Base-by-base conservation (phyloP, 208 protist species). In the Herpetomonas samuelpessoai region DNA sequence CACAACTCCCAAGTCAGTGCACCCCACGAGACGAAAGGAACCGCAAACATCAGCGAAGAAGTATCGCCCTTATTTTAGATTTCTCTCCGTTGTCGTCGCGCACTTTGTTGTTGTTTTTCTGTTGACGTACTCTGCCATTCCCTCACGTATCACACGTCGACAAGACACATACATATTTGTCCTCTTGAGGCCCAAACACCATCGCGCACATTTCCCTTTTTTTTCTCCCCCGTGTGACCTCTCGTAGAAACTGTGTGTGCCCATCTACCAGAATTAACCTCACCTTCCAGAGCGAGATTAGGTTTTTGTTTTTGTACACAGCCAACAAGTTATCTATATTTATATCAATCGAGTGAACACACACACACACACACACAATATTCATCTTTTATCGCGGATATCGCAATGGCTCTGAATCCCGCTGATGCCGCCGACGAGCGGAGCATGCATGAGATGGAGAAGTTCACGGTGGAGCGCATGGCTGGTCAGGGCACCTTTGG, bases 401-500 rank as follows among this genome's bases (percentile, higher is more conserved):
- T 41, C 35, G 35, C 35, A 14, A 90, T 91, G 77, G 71, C 73
- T 1, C 68, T 84, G 19, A 88, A 90, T 62, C 46, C 75, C 57
- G 39, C 71, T 25, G 82, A 88, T 26, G 79, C 88, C 4, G 76
- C 73, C 1, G 88, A 94, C 54, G 82, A 85, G 22, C 67, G 76
- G 29, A 91, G 88, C 58, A 57, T 60, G 10, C 73, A 75, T 51
- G 88, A 91, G 73, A 94, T 91, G 81, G 83, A 87, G 41, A 71
- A 81, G 29, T 98, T 97, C 71, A 76, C 74, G n/a, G 75, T 93
- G 53, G 86, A 98, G 27, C 85, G 86, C 45, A 83, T 98, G 39
- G 93, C 98, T 58, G 96, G 96, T 38, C 95, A 99, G 71, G 98
- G 98, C 31, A 97, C 96, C 27, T 99, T 98, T 69, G 98, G 98